Conservation (phyloP, 1,284 basidiomycete species). For the Microbotryum scabiosae region DNA sequence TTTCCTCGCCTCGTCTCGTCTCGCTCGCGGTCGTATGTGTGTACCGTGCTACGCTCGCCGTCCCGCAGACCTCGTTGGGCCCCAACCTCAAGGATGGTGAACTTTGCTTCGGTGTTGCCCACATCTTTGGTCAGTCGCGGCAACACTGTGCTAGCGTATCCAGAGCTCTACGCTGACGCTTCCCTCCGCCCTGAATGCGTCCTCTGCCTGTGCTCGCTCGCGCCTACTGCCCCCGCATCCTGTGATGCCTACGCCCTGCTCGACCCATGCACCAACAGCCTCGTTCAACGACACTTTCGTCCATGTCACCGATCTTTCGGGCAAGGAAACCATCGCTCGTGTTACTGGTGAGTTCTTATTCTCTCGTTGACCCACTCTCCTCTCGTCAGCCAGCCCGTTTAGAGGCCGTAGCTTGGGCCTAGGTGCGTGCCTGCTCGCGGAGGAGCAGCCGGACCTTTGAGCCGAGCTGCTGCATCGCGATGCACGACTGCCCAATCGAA, state of each 20-base stretch:
- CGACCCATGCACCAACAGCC: constrained; percentile 20
- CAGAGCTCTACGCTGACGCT: neutral
- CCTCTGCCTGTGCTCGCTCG: neutral
- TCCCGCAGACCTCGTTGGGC: constrained; percentile 58
- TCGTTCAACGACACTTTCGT: constrained; percentile 99
- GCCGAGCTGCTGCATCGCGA: no score
- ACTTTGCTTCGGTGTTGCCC: constrained; percentile 71
- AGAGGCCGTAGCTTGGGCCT: no score
- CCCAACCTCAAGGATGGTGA: constrained; percentile 92
- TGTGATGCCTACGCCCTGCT: neutral
- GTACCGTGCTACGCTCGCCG: no score
- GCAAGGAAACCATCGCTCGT: constrained; percentile 97
- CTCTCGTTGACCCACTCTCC: neutral
- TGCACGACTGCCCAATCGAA: no score
- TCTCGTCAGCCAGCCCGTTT: no score
- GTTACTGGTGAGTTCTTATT: constrained; percentile 66
- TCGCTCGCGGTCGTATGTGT: no score
- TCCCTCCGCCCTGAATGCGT: neutral
- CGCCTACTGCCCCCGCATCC: neutral
- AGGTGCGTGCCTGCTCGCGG: no score
- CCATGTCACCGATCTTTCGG: constrained; percentile 96
- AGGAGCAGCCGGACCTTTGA: no score
- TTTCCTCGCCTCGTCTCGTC: no score
- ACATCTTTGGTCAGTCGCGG: constrained; percentile 64
- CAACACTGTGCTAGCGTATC: neutral